Base-by-base conservation (phyloP, 805 yeast genomes). In the Starmerella khaoyaiensis region DNA sequence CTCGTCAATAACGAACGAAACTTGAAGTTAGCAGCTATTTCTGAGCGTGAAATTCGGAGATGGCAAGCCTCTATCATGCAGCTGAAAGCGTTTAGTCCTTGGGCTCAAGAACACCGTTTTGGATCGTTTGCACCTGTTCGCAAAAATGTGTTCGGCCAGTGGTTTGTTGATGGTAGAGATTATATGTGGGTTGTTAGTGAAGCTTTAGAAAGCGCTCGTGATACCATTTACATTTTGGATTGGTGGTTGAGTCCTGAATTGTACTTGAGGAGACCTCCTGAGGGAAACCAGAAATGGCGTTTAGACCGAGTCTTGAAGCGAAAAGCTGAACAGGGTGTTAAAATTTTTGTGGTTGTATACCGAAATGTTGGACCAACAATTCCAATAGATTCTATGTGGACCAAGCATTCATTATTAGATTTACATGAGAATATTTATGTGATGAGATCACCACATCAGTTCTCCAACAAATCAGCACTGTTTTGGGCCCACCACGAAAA, bases 401-500 rank as follows among this genome's bases (percentile, higher is more conserved):
- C 97, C 0, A 90, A 90, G 55, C 96, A 90, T 53, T 83, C 96
- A 0, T 67, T 90, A 52, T 65, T 93, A 35, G 83, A 79, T 37
- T 63, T 90, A 28, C 84, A 87, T 57, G 76, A 74, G 19, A 90
- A 90, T 53, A 74, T 90, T 35, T 87, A 81, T 58, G 84, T 87
- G 11, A 70, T 90, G 43, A 71, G 99, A 49, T 86, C 96, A 1
- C 99, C 99, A 4, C 86, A 90, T 50, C 99, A 90, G 56, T 72
- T 90, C 55, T 61, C 82, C 37, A 51, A 51, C 41, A 96, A 90
- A 55, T 81, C 82, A 48, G 87, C 95, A 0, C 79, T 75, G 52
- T 93, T 90, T 56, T 90, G 98, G 98, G 98, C 99, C 0, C 99
- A 90, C 62, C 99, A 90, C 61, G 99, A 90, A 53, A 90, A 90